Percentiles rank a stretch among this genome's conserved stretches.
Evolutionary conservation across 192 early-diverging fungal genomes (phyloP).

Genomic region (Linderina pennispora): DNA sequence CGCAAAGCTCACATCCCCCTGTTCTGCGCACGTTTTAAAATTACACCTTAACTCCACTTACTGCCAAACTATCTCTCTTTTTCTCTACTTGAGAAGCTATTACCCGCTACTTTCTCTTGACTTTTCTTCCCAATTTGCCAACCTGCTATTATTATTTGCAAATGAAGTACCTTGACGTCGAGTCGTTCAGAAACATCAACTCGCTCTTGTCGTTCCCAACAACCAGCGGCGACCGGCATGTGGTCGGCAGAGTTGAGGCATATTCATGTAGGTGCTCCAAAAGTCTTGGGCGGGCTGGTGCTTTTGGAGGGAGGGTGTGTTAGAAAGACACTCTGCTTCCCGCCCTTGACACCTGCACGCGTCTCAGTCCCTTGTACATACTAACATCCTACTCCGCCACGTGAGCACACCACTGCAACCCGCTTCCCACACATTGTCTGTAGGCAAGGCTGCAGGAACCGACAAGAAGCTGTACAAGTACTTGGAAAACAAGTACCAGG

Average conservation of each 20-base stretch:
- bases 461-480: constrained; percentile 91
- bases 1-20: neutral
- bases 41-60: neutral
- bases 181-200: constrained; percentile 80
- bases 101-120: neutral
- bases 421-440: neutral
- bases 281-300: too few relatives aligned
- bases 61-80: too few relatives aligned
- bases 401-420: too few relatives aligned
- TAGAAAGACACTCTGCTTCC: too few relatives aligned
- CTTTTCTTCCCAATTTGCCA: too few relatives aligned
- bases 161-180: constrained; percentile 89
- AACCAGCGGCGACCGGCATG: constrained; percentile 71
- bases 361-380: too few relatives aligned
- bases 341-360: neutral
- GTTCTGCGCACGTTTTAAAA: neutral
- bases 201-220: constrained; percentile 72
- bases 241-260: constrained; percentile 82
- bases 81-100: too few relatives aligned
- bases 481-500: constrained; percentile 77
- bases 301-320: too few relatives aligned
- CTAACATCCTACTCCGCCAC: too few relatives aligned
- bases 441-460: constrained; percentile 88
- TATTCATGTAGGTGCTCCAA: constrained; percentile 81
- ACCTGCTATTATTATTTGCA: neutral